Conservation (phyloP, 1,284 basidiomycete species). For the Erythrobasidium hasegawianum region DNA sequence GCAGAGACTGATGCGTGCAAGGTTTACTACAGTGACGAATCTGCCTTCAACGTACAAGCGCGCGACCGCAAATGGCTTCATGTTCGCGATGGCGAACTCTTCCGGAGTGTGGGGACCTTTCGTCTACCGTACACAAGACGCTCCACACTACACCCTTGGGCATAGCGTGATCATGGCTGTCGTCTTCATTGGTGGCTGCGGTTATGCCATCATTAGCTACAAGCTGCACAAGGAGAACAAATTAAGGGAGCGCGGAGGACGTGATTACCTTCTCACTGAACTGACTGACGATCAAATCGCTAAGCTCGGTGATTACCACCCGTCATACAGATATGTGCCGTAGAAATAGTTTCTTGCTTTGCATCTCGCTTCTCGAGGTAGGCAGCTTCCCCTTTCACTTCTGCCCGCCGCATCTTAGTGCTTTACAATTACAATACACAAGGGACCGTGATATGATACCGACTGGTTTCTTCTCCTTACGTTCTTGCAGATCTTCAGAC, state of each 20-base stretch:
- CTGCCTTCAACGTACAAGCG: conserved; percentile 7
- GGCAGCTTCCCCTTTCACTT: too few species aligned
- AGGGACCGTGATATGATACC: too few species aligned
- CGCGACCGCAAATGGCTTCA: conserved; percentile 4
- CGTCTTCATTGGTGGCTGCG: not conserved
- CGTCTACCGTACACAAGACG: not conserved
- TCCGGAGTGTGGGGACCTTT: conserved; percentile 4
- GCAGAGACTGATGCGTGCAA: not conserved
- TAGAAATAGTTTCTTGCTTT: too few species aligned
- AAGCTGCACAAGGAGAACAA: conserved; percentile 3
- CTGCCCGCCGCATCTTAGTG: too few species aligned
- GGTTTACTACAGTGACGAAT: not conserved
- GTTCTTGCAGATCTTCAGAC: too few species aligned
- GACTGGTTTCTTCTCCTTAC: too few species aligned
- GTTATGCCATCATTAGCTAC: conserved; percentile 8
- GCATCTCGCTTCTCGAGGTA: too few species aligned
- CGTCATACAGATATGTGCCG: too few species aligned
- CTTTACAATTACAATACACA: too few species aligned
- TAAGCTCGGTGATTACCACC: too few species aligned
- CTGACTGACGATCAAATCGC: too few species aligned
- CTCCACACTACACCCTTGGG: not conserved
- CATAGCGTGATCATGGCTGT: conserved; percentile 3
- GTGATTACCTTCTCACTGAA: conserved; percentile 6
- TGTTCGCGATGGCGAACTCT: conserved; percentile 4
- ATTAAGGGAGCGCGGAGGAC: not conserved